Conservation (phyloP, 139 green algal genomes). For the Coccomyxa sp. region DNA sequence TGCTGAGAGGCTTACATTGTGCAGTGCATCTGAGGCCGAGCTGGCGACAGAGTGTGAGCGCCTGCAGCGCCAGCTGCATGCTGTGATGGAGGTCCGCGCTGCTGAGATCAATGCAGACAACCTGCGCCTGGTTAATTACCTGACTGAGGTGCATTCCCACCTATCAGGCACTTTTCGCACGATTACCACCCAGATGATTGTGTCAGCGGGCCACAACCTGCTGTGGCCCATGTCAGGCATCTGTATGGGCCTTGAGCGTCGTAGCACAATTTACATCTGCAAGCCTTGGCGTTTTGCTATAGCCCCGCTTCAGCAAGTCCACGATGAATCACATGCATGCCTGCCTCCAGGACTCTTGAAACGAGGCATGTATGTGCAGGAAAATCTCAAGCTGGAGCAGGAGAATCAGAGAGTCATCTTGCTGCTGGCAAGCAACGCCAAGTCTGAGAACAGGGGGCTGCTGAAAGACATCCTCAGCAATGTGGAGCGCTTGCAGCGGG, state of each 20-base stretch:
- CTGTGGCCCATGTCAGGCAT: too few relatives aligned
- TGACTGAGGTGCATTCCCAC: neutral
- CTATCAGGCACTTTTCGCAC: too few relatives aligned
- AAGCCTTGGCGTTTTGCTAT: too few relatives aligned
- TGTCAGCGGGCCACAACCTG: too few relatives aligned
- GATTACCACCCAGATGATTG: too few relatives aligned
- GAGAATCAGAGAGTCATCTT: neutral
- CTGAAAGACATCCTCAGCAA: neutral
- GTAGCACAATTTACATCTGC: neutral
- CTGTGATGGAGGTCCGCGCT: neutral
- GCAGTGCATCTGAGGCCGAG: neutral
- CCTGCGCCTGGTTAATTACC: neutral
- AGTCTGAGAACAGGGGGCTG: neutral
- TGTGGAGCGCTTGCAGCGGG: neutral
- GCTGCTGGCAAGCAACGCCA: neutral
- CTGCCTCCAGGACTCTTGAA: neutral
- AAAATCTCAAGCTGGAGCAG: slow-evolving; percentile 2
- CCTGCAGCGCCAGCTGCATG: slow-evolving; percentile 2
- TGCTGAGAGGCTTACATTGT: too few relatives aligned
- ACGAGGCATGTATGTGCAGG: neutral
- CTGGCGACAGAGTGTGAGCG: neutral
- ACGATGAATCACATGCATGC: neutral
- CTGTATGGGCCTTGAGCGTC: too few relatives aligned
- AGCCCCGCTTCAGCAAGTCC: too few relatives aligned
- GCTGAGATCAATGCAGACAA: slow-evolving; percentile 15